These are phyloP conservation scores for Cucumis sativus DNA, from an alignment of 306 rosid genomes.

Conservation along the genomic window Cucumber_9930_V3 NC_026659.2:6175501-6176000, in stretches of 20 bases:
- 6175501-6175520: neutral
- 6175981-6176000: slow-evolving; percentile 3
- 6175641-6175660: neutral
- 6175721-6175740: no score
- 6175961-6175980: slow-evolving; percentile 6
- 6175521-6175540: neutral
- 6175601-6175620: neutral
- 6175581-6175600: neutral
- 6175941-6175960: slow-evolving; percentile 41
- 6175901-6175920: slow-evolving; percentile 36
- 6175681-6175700: no score
- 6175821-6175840: neutral
- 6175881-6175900: slow-evolving; percentile 48
- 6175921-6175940: slow-evolving; percentile 31
- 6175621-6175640: neutral
- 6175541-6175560: neutral
- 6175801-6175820: no score
- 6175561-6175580: neutral
- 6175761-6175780: no score
- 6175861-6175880: neutral
- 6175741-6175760: no score
- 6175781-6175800: no score
- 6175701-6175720: no score
- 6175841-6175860: neutral
- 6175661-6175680: neutral